These are phyloP conservation scores for Saccharomyces uvarum DNA, from an alignment of 1,139 yeast genomes.

Conservation along the genomic window DNA sequence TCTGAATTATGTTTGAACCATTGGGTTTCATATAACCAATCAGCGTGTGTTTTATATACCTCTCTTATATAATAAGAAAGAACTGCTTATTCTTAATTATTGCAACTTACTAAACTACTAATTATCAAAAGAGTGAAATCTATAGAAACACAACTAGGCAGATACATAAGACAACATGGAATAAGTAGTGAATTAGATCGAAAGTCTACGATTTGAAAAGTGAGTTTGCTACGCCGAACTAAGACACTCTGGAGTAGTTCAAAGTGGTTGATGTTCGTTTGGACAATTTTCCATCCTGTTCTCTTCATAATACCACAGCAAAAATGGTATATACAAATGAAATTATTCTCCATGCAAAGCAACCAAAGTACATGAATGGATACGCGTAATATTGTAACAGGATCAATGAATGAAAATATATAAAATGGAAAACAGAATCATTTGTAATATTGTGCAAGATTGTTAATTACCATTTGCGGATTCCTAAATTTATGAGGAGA, in stretches of 20 bases:
- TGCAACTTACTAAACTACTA: too few species aligned
- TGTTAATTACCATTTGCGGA: not conserved
- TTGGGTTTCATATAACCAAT: too few species aligned
- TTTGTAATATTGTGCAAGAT: not conserved
- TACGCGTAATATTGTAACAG: not conserved
- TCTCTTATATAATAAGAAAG: too few species aligned
- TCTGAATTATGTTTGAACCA: too few species aligned
- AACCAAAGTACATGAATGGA: not conserved
- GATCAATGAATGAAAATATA: not conserved
- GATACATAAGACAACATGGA: not conserved
- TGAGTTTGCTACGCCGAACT: not conserved
- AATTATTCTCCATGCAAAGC: not conserved
- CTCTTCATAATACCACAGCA: not conserved
- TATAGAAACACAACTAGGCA: not conserved
- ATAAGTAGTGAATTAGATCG: not conserved
- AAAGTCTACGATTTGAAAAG: not conserved
- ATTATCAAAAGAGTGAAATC: not conserved
- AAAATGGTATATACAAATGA: not conserved
- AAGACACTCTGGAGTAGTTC: not conserved
- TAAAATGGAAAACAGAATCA: not conserved
- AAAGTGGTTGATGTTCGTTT: not conserved
- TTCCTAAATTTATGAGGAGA: not conserved
- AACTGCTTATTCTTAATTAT: too few species aligned
- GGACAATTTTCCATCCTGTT: not conserved
- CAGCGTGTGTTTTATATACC: too few species aligned